Conservation (phyloP, 345 rosid genomes). For the Psidium friedrichsthalianum region DNA sequence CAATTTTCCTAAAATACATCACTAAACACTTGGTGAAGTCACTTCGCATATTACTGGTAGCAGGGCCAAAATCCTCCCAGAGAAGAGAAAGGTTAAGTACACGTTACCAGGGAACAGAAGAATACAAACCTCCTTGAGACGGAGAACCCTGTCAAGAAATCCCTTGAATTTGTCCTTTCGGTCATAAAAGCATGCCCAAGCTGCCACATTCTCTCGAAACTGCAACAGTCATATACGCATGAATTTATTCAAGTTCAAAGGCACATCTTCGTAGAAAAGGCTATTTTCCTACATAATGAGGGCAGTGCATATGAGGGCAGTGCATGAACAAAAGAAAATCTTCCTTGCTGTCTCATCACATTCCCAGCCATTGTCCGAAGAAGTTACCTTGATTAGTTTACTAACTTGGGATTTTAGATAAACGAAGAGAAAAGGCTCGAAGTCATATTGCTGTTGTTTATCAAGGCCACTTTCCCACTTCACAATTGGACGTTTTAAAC, state of each 20-base stretch:
- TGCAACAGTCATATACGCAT: slow-evolving; percentile 13
- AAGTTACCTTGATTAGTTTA: background rate
- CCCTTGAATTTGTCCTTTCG: slow-evolving; percentile 52
- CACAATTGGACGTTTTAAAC: background rate
- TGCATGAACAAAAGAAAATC: background rate
- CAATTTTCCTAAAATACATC: background rate
- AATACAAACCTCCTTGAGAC: slow-evolving; percentile 76
- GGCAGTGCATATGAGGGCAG: background rate
- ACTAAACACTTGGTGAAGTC: background rate
- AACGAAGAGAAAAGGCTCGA: background rate
- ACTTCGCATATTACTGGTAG: background rate
- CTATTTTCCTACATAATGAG: background rate
- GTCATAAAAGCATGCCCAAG: slow-evolving; percentile 94
- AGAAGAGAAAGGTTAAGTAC: background rate
- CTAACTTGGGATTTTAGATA: background rate
- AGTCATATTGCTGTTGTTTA: background rate
- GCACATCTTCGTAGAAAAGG: background rate
- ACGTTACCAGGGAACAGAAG: background rate
- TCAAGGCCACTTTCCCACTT: background rate
- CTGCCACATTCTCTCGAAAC: slow-evolving; percentile 97
- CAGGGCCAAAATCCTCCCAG: background rate
- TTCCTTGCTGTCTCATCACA: background rate
- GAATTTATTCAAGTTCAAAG: background rate
- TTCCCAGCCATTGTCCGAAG: background rate
- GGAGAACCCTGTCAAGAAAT: slow-evolving; percentile 76